Evolutionary conservation across 2,329 filamentous ascomycete genomes (phyloP), one percentile per base, ranked within the genome.

Genomic region (Microcyclospora tardicrescens): DNA sequence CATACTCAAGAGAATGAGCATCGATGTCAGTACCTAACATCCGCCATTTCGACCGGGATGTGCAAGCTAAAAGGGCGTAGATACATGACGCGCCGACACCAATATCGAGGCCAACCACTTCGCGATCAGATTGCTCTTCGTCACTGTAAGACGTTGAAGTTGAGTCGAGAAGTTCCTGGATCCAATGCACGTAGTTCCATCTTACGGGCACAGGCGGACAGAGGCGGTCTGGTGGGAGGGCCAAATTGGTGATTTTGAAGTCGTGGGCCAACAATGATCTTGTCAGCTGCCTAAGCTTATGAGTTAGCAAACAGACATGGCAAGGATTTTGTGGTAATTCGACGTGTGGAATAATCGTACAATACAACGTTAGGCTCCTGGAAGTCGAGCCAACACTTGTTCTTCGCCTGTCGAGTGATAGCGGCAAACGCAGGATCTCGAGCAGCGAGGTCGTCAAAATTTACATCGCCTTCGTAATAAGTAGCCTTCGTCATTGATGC

Each of bases 11-110:
- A 35, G 77, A 91, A 33, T 73, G 72, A 0, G 69, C 57, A 55
- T 96, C 86, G 38, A 93, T 78, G 48, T 96, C 89, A 65, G 58
- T 63, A 15, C 57, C 65, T 40, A 56, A 52, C 52, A 62, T 59
- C 5, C 43, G 44, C 87, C 87, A 96, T 3, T 58, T 61, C 1
- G 73, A 69, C 1, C 83, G 71, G 42, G 81, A 73, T 0, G 68
- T 60, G 49, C 81, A 84, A 14, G 79, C 84, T 1, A 98, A 69
- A 1, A 96, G 71, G 2, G 87, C 81, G 55, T 96, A 98, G 50
- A 98, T 93, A 51, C 81, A 81, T 49, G 84, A 93, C 12, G 89
- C 84, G 2, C 91, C 91, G 1, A 86, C 93, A 31, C 91, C 91
- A 44, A 73, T 76, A 27, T 55, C 47, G 15, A 41, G 34, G 0